Evolutionary conservation across 2,329 filamentous ascomycete genomes (phyloP).

Genomic region (Aphanocladium album): DNA sequence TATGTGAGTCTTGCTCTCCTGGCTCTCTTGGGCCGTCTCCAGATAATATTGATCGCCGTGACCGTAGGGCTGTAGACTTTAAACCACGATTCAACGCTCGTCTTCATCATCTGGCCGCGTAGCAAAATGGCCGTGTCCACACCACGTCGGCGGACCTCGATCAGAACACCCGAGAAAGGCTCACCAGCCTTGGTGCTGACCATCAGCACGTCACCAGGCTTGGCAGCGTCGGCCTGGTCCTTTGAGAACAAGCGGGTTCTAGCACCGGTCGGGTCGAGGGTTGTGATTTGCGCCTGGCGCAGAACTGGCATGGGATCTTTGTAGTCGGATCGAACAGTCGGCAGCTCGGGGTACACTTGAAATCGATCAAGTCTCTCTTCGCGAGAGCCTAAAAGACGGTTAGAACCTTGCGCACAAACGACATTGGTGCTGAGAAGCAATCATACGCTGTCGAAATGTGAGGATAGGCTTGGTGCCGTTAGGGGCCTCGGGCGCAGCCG

Average conservation of each 20-base stretch:
- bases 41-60: conserved; percentile 87
- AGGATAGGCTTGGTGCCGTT: conserved; percentile 23
- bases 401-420: conserved; percentile 4
- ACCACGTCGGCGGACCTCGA: conserved; percentile 82
- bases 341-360: conserved; percentile 51
- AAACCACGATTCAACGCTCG: conserved; percentile 95
- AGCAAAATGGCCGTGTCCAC: conserved; percentile 85
- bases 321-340: conserved; percentile 49
- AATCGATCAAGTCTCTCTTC: conserved; percentile 35
- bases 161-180: conserved; percentile 81
- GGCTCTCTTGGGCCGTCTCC: conserved; percentile 77
- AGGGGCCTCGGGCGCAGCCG: conserved; percentile 18
- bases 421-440: background rate
- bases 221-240: conserved; percentile 70
- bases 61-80: conserved; percentile 92
- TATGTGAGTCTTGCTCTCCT: conserved; percentile 85
- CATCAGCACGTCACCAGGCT: conserved; percentile 85
- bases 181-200: conserved; percentile 77
- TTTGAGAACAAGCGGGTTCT: conserved; percentile 77
- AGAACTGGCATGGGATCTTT: conserved; percentile 65
- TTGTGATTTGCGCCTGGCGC: conserved; percentile 61
- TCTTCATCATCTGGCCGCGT: conserved; percentile 76
- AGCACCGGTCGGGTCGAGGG: conserved; percentile 79
- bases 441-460: conserved; percentile 32
- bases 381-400: conserved; percentile 27